Percentiles rank a stretch among this genome's conserved stretches.
Evolutionary conservation across 257 asterid genomes (phyloP).

Genomic region (Solanum gandarillasii): DNA sequence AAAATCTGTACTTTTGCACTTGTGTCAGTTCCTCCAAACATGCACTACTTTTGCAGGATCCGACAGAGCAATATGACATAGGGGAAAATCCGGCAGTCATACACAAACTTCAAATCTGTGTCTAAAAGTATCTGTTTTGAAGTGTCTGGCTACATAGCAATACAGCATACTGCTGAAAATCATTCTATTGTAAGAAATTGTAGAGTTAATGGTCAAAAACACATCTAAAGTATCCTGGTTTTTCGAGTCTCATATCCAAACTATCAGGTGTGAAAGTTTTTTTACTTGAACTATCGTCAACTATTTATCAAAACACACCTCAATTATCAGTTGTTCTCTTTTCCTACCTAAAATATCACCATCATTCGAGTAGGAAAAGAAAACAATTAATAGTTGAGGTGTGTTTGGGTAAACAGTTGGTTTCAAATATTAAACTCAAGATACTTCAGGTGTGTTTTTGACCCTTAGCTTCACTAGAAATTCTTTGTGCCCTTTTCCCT

Average conservation of each 20-base stretch:
- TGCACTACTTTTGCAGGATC: not conserved
- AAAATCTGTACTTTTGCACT: not conserved
- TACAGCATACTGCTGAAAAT: not conserved
- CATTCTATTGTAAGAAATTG: not conserved
- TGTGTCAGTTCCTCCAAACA: not conserved
- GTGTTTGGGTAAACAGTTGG: not conserved
- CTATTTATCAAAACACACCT: not conserved
- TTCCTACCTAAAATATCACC: not conserved
- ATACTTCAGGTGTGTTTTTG: not conserved
- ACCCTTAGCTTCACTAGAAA: not conserved
- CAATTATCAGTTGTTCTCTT: not conserved
- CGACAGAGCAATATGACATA: not conserved
- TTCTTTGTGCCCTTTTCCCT: not conserved
- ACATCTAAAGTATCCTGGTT: rapidly evolving
- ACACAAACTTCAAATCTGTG: not conserved
- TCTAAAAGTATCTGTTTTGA: not conserved
- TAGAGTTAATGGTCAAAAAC: not conserved
- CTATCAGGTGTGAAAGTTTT: too few species aligned
- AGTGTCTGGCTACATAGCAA: not conserved
- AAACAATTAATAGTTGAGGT: not conserved
- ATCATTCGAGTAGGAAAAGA: not conserved
- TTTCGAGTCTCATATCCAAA: not conserved
- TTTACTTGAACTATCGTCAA: not conserved
- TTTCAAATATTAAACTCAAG: not conserved
- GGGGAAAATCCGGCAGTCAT: not conserved